Evolutionary conservation across 176 grass and related monocot species (phyloP).

Genomic region (Poa annua): DNA sequence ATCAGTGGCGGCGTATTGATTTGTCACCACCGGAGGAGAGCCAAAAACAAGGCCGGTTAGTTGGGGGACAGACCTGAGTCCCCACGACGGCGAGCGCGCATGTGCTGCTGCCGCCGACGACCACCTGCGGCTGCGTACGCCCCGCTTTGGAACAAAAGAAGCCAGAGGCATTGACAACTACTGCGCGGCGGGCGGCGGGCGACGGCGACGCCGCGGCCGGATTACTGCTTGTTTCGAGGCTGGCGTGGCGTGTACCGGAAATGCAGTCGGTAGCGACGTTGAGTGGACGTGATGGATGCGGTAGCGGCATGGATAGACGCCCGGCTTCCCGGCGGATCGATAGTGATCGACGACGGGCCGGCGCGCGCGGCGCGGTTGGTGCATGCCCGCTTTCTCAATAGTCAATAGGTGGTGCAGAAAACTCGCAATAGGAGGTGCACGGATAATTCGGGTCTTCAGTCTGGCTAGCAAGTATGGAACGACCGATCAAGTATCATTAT

Average conservation of each 20-base stretch:
- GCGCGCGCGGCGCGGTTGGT: conserved; percentile 10
- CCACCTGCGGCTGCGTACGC: not conserved
- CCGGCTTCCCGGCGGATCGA: too few species aligned
- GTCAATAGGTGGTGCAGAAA: too few species aligned
- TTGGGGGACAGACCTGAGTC: conserved; percentile 44
- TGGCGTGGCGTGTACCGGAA: not conserved
- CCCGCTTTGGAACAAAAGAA: too few species aligned
- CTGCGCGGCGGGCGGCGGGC: not conserved
- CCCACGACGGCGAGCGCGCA: conserved; percentile 9
- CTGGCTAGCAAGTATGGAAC: too few species aligned
- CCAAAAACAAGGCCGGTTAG: not conserved
- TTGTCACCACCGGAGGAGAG: conserved; percentile 27
- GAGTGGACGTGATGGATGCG: not conserved
- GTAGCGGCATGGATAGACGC: not conserved
- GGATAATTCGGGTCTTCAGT: too few species aligned
- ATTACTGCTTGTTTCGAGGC: not conserved
- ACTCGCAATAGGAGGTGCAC: too few species aligned
- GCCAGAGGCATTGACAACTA: too few species aligned
- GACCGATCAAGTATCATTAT: too few species aligned
- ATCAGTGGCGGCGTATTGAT: not conserved
- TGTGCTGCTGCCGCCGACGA: conserved; percentile 9
- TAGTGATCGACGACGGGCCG: not conserved
- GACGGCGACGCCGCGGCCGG: not conserved
- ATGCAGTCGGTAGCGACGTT: too few species aligned
- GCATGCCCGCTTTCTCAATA: too few species aligned